Percentiles rank a stretch among this genome's conserved stretches.
These are phyloP conservation scores for Morella rubra DNA, from an alignment of 306 rosid genomes.

Conservation along the genomic window DNA sequence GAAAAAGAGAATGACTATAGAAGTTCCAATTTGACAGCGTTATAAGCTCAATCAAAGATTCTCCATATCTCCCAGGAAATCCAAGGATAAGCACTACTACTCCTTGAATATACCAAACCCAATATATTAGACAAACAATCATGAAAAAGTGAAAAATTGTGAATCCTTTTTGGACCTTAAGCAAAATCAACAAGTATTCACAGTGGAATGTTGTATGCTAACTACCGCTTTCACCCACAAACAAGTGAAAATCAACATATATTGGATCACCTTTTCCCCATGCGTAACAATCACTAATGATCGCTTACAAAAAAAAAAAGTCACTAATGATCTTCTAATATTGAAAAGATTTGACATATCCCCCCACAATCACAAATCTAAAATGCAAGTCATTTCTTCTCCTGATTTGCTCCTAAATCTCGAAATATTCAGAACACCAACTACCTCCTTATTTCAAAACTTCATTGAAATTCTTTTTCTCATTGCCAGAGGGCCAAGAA, in stretches of 20 bases:
- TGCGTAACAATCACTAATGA: no score
- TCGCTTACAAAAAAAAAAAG: no score
- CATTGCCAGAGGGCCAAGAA: slow-evolving; percentile 6
- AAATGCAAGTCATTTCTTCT: not conserved
- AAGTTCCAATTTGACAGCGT: not conserved
- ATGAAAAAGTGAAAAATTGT: not conserved
- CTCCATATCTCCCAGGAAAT: not conserved
- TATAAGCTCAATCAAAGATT: not conserved
- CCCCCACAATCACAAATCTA: not conserved
- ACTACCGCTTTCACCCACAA: no score
- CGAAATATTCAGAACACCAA: not conserved
- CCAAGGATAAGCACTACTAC: not conserved
- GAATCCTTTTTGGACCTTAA: not conserved
- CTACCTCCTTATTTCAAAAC: slow-evolving; percentile 2
- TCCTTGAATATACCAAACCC: not conserved
- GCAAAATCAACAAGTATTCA: not conserved
- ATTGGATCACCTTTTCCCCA: no score
- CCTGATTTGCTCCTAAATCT: not conserved
- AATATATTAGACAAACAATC: not conserved
- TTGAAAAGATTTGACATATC: not conserved
- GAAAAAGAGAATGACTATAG: not conserved
- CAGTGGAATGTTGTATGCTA: no score
- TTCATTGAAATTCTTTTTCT: slow-evolving; percentile 11
- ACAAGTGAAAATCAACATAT: no score
- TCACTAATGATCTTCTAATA: no score